Conservation (phyloP, 306 rosid species). For the Glycyrrhiza uralensis region DNA sequence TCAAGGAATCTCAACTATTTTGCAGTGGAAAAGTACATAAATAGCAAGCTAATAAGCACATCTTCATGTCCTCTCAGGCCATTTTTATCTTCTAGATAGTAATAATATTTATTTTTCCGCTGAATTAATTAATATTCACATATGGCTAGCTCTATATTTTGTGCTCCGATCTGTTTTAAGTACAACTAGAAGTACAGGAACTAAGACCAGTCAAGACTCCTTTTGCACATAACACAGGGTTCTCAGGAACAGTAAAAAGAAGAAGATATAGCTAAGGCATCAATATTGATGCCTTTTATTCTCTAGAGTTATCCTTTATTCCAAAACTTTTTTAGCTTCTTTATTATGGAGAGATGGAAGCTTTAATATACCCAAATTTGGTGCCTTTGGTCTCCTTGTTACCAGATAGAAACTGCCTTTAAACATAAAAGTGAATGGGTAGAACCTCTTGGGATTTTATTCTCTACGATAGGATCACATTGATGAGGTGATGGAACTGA, state of each 20-base stretch:
- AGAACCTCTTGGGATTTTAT: slow-evolving; percentile 36
- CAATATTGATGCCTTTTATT: slow-evolving; percentile 37
- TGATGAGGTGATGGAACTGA: not conserved
- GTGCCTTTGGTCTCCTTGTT: slow-evolving; percentile 62
- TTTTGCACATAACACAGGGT: slow-evolving; percentile 6
- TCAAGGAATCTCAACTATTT: slow-evolving; percentile 29
- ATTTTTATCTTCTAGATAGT: not conserved
- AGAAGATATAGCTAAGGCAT: slow-evolving; percentile 47
- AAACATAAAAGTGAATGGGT: slow-evolving; percentile 37
- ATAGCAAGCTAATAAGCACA: slow-evolving; percentile 2
- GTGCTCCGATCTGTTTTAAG: not conserved
- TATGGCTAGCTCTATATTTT: not conserved
- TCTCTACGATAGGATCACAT: slow-evolving; percentile 27
- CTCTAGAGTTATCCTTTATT: slow-evolving; percentile 45
- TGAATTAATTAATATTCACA: not conserved
- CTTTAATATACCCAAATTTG: slow-evolving; percentile 40
- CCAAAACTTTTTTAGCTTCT: slow-evolving; percentile 56
- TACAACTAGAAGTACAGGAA: slow-evolving; percentile 2
- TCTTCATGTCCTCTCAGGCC: not conserved
- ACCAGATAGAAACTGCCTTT: slow-evolving; percentile 37
- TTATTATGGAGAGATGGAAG: slow-evolving; percentile 37
- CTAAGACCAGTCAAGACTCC: slow-evolving; percentile 34
- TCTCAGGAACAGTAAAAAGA: slow-evolving; percentile 28
- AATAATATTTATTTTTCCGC: not conserved
- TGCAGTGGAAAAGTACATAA: not conserved